Evolutionary conservation across 2,329 filamentous ascomycete species (phyloP).

Genomic region (Hymenotorrendiella dingleyae): DNA sequence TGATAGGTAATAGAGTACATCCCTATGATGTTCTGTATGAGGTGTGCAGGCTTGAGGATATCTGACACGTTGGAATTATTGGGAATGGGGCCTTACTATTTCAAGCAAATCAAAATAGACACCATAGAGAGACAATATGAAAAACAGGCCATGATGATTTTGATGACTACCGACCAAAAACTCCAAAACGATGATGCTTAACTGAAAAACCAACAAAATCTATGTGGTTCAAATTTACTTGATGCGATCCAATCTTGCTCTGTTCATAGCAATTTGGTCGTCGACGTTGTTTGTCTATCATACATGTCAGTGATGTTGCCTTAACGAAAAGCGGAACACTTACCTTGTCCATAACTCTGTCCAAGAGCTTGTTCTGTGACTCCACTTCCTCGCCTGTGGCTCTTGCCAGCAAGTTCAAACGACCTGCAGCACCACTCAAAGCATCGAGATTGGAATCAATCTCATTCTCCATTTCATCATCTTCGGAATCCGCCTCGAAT

Average conservation of each 20-base stretch:
- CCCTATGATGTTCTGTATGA: no score
- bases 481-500: conserved; percentile 53
- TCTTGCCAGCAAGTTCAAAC: conserved; percentile 66
- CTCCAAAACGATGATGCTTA: conserved; percentile 4
- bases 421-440: conserved; percentile 54
- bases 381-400: conserved; percentile 73
- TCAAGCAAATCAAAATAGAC: no score
- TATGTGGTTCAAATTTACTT: conserved; percentile 12
- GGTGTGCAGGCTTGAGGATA: no score
- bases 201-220: background rate
- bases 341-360: conserved; percentile 73
- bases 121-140: no score
- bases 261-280: conserved; percentile 74
- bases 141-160: no score
- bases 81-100: no score
- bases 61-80: no score
- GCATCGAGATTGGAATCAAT: conserved; percentile 61
- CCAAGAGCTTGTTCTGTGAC: conserved; percentile 70
- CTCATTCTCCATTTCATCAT: conserved; percentile 56
- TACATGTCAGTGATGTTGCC: conserved; percentile 25
- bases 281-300: conserved; percentile 73
- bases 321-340: conserved; percentile 21
- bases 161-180: no score
- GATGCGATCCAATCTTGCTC: conserved; percentile 41
- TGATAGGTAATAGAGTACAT: no score